These are phyloP conservation scores for Apocynum venetum DNA, from an alignment of 257 asterid genomes.

Conservation along the genomic window DNA sequence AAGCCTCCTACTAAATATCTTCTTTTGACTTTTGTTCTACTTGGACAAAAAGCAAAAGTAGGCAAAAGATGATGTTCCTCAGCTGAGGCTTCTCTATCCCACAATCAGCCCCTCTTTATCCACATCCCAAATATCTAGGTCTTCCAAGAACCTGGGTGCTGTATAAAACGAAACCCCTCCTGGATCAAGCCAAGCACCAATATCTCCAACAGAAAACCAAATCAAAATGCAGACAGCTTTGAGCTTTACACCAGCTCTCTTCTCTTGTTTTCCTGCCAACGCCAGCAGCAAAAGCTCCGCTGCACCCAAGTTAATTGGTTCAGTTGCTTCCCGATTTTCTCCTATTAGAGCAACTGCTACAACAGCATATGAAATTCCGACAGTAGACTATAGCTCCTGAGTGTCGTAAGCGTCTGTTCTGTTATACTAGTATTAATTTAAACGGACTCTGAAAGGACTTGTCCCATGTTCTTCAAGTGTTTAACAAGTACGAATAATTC, in stretches of 20 bases:
- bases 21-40: too few relatives aligned
- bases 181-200: neutral
- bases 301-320: neutral
- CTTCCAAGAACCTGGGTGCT: neutral
- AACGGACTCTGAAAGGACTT: too few relatives aligned
- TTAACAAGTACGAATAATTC: neutral
- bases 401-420: conserved; percentile 16
- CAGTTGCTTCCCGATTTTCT: neutral
- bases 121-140: neutral
- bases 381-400: conserved; percentile 24
- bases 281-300: neutral
- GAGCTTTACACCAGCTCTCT: conserved; percentile 12
- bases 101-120: neutral
- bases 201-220: neutral
- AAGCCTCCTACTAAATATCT: too few relatives aligned
- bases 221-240: conserved; percentile 27
- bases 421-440: neutral
- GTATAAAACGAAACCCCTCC: neutral
- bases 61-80: too few relatives aligned
- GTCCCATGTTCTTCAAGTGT: neutral
- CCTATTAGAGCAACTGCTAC: neutral
- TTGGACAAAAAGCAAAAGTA: too few relatives aligned
- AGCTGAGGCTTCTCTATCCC: neutral
- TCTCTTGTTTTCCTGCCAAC: neutral
- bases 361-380: conserved; percentile 3